Evolutionary conservation across 176 grass and related monocot genomes (phyloP).

Genomic region (Musa itinerans): DNA sequence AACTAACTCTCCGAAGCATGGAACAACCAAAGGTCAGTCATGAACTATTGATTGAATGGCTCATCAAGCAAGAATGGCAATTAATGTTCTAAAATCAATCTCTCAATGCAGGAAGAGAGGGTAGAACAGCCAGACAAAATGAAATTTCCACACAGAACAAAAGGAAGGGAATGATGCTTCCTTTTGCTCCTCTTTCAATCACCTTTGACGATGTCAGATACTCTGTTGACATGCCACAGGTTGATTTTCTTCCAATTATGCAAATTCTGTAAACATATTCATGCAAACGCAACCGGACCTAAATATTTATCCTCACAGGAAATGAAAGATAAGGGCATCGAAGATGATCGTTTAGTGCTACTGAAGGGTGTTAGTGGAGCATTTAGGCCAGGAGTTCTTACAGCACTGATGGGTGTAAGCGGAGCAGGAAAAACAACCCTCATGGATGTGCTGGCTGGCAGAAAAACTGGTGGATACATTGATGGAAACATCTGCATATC

Average conservation of each 20-base stretch:
- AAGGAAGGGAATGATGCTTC: constrained; percentile 43
- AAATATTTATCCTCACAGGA: constrained; percentile 18
- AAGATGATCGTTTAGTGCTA: constrained; percentile 2
- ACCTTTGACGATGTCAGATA: constrained; percentile 45
- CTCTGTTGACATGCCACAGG: constrained; percentile 47
- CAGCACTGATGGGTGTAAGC: constrained; percentile 54
- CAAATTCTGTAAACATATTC: neutral
- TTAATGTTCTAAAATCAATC: neutral
- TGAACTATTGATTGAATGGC: neutral
- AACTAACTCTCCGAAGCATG: neutral
- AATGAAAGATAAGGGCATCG: constrained; percentile 33
- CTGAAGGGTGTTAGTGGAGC: constrained; percentile 43
- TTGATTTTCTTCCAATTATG: neutral
- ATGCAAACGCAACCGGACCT: too few species aligned
- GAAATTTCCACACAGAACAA: neutral
- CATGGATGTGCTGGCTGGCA: constrained; percentile 49
- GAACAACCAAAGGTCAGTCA: neutral
- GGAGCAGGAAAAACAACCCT: constrained; percentile 54
- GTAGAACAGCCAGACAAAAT: neutral
- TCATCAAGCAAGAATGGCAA: neutral
- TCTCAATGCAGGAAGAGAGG: constrained; percentile 20
- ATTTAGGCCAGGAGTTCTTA: constrained; percentile 47
- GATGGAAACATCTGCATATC: constrained; percentile 44
- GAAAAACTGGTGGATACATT: constrained; percentile 52
- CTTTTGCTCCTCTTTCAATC: constrained; percentile 39